phyloP scores from a whole-genome alignment of 768 basidiomycete species.

The Trichaptum fuscoviolaceum region DNA sequence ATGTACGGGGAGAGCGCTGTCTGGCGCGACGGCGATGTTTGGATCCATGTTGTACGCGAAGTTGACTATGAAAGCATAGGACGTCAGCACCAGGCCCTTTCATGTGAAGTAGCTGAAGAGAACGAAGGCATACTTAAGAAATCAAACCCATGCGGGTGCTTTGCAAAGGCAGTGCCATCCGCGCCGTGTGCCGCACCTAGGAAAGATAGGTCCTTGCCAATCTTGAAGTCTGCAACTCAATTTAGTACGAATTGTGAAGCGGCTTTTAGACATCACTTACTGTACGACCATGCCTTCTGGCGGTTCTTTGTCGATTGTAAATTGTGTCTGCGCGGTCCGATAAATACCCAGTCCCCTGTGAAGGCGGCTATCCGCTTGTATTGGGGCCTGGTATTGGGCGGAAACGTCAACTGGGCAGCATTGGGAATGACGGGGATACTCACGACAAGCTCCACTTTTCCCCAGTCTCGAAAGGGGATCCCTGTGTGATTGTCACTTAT shows the following conservation, averaged over 20 bases:
- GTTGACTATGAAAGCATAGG: neutral
- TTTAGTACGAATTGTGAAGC: neutral
- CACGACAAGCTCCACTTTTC: neutral
- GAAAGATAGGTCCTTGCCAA: neutral
- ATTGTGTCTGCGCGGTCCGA: slow-evolving; percentile 16
- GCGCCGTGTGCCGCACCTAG: neutral
- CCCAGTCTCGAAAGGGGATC: slow-evolving; percentile 20
- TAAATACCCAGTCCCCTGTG: slow-evolving; percentile 19
- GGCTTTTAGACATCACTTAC: neutral
- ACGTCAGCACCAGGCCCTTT: too few relatives aligned
- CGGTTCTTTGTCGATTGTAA: slow-evolving; percentile 24
- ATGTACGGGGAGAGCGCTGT: neutral
- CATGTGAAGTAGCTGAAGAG: neutral
- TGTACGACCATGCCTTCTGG: slow-evolving; percentile 27
- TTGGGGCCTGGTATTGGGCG: slow-evolving; percentile 8
- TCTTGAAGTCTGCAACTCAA: neutral
- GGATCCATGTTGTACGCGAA: neutral
- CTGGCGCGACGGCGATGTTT: neutral
- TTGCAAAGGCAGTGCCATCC: neutral
- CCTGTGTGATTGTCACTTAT: neutral
- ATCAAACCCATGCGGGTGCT: neutral
- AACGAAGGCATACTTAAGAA: neutral
- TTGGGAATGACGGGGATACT: neutral
- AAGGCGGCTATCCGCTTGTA: slow-evolving; percentile 20
- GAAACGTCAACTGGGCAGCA: neutral